Evolutionary conservation across 2,329 filamentous ascomycete species (phyloP), one percentile per base, ranked within the genome.

Genomic region (Pyrenophora seminiperda): DNA sequence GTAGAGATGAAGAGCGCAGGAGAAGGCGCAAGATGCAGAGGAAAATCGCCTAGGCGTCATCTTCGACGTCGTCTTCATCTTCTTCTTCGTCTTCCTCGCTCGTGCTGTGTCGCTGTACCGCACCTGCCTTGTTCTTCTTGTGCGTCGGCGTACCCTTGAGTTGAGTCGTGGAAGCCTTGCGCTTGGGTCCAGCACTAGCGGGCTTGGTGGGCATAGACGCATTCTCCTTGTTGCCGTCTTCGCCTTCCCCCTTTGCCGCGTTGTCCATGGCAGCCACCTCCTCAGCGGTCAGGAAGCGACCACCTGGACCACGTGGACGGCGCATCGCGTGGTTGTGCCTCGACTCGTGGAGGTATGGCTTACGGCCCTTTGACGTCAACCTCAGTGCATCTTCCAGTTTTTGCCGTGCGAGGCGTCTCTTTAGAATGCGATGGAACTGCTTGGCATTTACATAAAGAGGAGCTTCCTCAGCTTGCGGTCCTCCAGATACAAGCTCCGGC

Each of bases 241-340:
- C 66, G 30, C 59, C 62, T 13, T 63, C 61, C 14, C 54, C 55
- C 42, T 54, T 62, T 39, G 66, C 67, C 13, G 63, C 59, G 3
- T 66, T 67, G 68, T 96, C 92, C 79, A 96, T 91, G 41, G 89
- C 87, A 5, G 91, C 91, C 3, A 97, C 92, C 73, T 99, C 94
- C 49, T 97, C 94, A 1, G 94, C 93, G 0, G 94, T 99, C 72
- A 99, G 77, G 80, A 99, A 99, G 18, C 94, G 87, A 17, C 94
- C 94, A 44, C 94, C 94, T 0, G 94, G 94, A 13, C 94, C 94
- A 70, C 94, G 85, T 20, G 94, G 94, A 65, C 94, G 82, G 50
- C 94, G 86, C 94, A 99, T 99, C 7, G 94, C 94, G 74, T 99
- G 94, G 69, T 97, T 97, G 74, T 99, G 94, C 67, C 94, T 84